Conservation (phyloP, 2,329 filamentous ascomycete genomes). For the Apiospora sp. region DNA sequence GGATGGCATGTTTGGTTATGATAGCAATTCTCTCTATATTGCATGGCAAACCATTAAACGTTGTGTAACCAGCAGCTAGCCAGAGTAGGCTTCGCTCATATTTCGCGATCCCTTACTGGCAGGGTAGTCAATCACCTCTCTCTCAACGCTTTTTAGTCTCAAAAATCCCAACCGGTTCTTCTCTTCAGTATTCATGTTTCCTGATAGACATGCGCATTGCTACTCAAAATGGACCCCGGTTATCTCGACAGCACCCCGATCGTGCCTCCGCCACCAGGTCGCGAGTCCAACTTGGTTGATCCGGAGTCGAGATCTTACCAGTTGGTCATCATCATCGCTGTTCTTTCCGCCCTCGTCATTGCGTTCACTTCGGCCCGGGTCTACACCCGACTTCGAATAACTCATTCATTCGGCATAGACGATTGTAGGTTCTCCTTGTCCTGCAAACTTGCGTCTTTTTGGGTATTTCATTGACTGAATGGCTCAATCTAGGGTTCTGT, state of each 20-base stretch:
- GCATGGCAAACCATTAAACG: background rate
- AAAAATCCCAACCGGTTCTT: background rate
- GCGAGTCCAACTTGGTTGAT: slow-evolving; percentile 28
- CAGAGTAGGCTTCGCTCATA: background rate
- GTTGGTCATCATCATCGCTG: slow-evolving; percentile 1
- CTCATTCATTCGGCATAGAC: background rate
- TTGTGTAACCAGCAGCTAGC: background rate
- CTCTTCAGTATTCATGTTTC: background rate
- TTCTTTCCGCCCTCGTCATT: background rate
- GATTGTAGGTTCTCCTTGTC: background rate
- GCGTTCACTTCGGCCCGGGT: background rate
- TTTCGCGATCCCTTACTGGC: background rate
- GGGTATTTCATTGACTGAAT: background rate
- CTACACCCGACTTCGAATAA: background rate
- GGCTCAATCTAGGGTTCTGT: slow-evolving; percentile 29
- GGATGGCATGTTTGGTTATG: background rate
- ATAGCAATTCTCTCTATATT: background rate
- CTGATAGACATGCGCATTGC: background rate
- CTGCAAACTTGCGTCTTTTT: too few relatives aligned
- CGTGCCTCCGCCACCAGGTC: slow-evolving; percentile 28
- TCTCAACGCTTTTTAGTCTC: background rate
- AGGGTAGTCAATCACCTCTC: background rate
- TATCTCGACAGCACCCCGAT: slow-evolving; percentile 18
- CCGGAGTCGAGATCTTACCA: slow-evolving; percentile 30
- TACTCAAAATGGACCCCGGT: background rate